A percentile compares a stretch with the other conserved stretches of the same genome.
Evolutionary conservation across 108 stramenopile species (phyloP).

Genomic region (Cyclotella baltica): DNA sequence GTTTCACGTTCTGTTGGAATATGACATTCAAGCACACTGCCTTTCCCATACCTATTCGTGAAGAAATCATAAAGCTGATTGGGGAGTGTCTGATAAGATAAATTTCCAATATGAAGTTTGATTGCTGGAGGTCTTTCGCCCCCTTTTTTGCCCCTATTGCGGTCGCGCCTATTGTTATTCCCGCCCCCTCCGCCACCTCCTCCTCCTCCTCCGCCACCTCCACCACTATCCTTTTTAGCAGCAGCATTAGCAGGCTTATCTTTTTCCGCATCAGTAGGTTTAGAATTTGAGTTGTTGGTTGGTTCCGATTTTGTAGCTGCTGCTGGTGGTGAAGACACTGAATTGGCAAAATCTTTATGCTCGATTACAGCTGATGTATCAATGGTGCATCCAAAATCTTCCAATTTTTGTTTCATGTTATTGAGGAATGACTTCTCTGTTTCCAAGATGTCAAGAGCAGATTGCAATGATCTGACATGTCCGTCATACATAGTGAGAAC

Average conservation of each 20-base stretch:
- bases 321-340: constrained; percentile 12
- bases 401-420: constrained; percentile 61
- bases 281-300: constrained; percentile 5
- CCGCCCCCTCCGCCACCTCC: constrained; percentile 42
- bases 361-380: constrained; percentile 21
- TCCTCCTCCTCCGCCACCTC: no score
- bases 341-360: not conserved
- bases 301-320: constrained; percentile 9
- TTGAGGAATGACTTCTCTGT: constrained; percentile 61
- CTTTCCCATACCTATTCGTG: constrained; percentile 70
- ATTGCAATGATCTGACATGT: constrained; percentile 77
- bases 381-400: constrained; percentile 66
- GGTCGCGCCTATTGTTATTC: constrained; percentile 37
- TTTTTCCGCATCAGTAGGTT: constrained; percentile 27
- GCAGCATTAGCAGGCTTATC: constrained; percentile 18
- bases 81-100: constrained; percentile 80
- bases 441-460: constrained; percentile 63
- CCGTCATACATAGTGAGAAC: constrained; percentile 86
- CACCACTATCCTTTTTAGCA: constrained; percentile 44
- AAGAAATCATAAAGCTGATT: constrained; percentile 83
- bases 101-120: constrained; percentile 90
- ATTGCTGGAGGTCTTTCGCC: constrained; percentile 75
- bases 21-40: constrained; percentile 86
- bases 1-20: constrained; percentile 87
- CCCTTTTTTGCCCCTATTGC: constrained; percentile 48